Conservation (phyloP, 1,284 basidiomycete genomes). For the Cryptococcus hybrid region DNA sequence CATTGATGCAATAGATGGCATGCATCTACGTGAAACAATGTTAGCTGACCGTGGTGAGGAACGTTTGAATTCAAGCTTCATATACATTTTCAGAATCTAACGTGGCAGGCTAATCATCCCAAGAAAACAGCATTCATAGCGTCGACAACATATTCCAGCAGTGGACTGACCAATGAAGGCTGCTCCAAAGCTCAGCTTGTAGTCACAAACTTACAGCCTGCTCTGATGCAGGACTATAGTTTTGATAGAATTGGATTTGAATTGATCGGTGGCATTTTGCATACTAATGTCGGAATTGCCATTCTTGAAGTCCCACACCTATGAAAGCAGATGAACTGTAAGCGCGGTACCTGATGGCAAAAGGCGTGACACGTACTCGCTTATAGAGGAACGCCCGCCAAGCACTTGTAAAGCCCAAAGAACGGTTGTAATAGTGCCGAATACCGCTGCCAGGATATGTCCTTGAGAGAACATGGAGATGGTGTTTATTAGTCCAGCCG, state of each 20-base stretch:
- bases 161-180: too few species aligned
- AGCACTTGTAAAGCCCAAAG: constrained; percentile 80
- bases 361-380: not conserved
- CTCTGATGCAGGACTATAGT: constrained; percentile 43
- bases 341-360: not conserved
- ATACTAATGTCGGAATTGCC: constrained; percentile 47
- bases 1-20: too few species aligned
- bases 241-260: constrained; percentile 45
- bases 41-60: too few species aligned
- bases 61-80: too few species aligned
- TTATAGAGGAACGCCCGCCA: constrained; percentile 35
- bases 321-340: not conserved
- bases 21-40: too few species aligned
- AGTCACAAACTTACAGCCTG: constrained; percentile 16
- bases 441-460: constrained; percentile 66
- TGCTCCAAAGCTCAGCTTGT: not conserved
- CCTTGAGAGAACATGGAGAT: constrained; percentile 66
- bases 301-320: constrained; percentile 51
- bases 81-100: too few species aligned
- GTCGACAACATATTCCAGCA: too few species aligned
- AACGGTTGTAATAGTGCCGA: constrained; percentile 74
- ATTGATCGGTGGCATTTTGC: constrained; percentile 37
- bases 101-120: too few species aligned
- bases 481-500: constrained; percentile 91
- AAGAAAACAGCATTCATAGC: too few species aligned